Percentiles rank a stretch among this genome's conserved stretches.
phyloP scores from a whole-genome alignment of 495 filamentous ascomycete species.

The Talaromyces nanjingensis region DNA sequence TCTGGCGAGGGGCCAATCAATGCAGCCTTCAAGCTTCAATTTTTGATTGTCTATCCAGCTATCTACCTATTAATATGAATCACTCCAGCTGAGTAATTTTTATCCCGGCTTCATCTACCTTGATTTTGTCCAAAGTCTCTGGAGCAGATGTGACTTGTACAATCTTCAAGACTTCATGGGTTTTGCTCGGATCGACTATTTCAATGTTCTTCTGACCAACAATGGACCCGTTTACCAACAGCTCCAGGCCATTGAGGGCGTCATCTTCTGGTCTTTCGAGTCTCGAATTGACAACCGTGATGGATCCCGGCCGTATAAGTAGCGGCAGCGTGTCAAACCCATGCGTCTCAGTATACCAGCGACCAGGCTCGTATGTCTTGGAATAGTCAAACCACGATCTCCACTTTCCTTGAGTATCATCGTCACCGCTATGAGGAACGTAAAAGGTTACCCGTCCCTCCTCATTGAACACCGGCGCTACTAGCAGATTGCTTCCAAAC shows the following conservation, averaged over 20 bases:
- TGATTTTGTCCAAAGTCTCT: too few relatives aligned
- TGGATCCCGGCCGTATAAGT: constrained; percentile 30
- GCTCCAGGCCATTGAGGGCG: constrained; percentile 29
- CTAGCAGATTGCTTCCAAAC: constrained; percentile 51
- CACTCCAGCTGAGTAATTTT: too few relatives aligned
- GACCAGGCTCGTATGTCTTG: constrained; percentile 31
- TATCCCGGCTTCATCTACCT: too few relatives aligned
- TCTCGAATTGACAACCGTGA: constrained; percentile 26
- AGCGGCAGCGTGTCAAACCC: constrained; percentile 34
- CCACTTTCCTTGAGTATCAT: constrained; percentile 44
- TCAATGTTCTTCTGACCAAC: constrained; percentile 19
- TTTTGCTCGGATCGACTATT: constrained; percentile 27
- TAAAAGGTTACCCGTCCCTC: constrained; percentile 55
- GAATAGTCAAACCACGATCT: constrained; percentile 35
- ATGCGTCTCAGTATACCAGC: constrained; percentile 39
- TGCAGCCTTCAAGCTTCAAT: too few relatives aligned
- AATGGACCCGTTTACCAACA: constrained; percentile 28
- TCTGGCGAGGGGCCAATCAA: too few relatives aligned
- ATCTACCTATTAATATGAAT: too few relatives aligned
- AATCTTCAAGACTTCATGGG: constrained; percentile 25
- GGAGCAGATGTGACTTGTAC: background rate
- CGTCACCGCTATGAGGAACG: constrained; percentile 33
- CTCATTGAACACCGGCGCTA: constrained; percentile 56
- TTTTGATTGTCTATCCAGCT: too few relatives aligned
- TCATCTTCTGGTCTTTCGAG: constrained; percentile 28